These are phyloP conservation scores for Prillingera fragicola DNA, from an alignment of 1,284 basidiomycete species.

Conservation along the genomic window DNA sequence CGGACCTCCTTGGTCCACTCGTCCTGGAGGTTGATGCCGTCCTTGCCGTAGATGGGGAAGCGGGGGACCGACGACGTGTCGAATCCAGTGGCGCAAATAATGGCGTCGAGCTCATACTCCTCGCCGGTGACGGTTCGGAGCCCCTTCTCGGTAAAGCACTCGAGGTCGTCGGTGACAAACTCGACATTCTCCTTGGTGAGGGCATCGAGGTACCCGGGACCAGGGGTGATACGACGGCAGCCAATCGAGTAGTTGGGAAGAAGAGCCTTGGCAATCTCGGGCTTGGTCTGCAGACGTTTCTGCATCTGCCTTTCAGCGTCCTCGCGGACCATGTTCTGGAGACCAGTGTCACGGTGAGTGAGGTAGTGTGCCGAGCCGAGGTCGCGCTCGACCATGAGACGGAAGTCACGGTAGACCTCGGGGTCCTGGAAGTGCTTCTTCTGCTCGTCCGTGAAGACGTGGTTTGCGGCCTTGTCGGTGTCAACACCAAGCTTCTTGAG, in stretches of 20 bases:
- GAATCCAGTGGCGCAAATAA: slow-evolving; percentile 36
- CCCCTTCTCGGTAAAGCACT: slow-evolving; percentile 24
- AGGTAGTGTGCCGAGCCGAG: slow-evolving; percentile 8
- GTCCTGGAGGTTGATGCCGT: slow-evolving; percentile 33
- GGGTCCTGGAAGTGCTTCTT: slow-evolving; percentile 16
- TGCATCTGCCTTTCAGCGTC: slow-evolving; percentile 15
- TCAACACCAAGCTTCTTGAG: slow-evolving; percentile 7
- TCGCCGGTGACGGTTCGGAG: slow-evolving; percentile 17
- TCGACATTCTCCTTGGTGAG: slow-evolving; percentile 30
- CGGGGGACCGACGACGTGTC: slow-evolving; percentile 31
- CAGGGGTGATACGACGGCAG: slow-evolving; percentile 38
- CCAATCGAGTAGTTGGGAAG: slow-evolving; percentile 26
- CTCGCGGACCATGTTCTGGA: slow-evolving; percentile 19
- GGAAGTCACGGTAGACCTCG: slow-evolving; percentile 24
- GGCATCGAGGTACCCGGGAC: slow-evolving; percentile 41
- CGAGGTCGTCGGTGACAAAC: slow-evolving; percentile 19
- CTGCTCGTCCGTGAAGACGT: slow-evolving; percentile 25
- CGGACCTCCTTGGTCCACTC: slow-evolving; percentile 23
- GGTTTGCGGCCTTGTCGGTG: not conserved
- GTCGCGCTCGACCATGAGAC: slow-evolving; percentile 20
- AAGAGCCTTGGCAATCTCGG: slow-evolving; percentile 18
- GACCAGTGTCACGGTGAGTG: slow-evolving; percentile 16
- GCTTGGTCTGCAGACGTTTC: slow-evolving; percentile 13
- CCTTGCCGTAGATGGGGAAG: slow-evolving; percentile 23
- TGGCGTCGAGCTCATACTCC: slow-evolving; percentile 28